A percentile compares a stretch with the other conserved stretches of the same genome.
Evolutionary conservation across 2,329 filamentous ascomycete species (phyloP).

Genomic region (Aureobasidium pullulans): DNA sequence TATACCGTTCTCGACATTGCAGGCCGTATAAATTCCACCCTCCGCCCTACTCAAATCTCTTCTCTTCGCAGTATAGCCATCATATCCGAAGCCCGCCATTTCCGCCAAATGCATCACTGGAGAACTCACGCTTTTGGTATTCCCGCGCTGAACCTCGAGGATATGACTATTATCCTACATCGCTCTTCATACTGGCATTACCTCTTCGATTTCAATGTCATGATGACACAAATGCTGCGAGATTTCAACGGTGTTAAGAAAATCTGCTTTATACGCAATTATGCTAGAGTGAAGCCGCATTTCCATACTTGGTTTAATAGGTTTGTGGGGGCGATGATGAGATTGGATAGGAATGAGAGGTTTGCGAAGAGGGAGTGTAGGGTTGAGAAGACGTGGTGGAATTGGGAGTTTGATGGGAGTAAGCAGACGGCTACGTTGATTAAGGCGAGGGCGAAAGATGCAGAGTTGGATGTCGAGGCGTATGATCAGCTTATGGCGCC

Average conservation of each 20-base stretch:
- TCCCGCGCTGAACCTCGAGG: slow-evolving; percentile 22
- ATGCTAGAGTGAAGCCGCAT: slow-evolving; percentile 28
- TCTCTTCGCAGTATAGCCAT: slow-evolving; percentile 28
- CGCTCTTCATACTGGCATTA: slow-evolving; percentile 28
- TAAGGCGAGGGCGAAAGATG: slow-evolving; percentile 22
- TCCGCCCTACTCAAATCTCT: slow-evolving; percentile 23
- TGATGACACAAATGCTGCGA: slow-evolving; percentile 29
- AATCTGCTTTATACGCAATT: slow-evolving; percentile 30
- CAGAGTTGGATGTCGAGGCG: slow-evolving; percentile 27
- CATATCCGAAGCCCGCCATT: slow-evolving; percentile 24
- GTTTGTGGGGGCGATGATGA: slow-evolving; percentile 33
- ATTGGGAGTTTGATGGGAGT: slow-evolving; percentile 27
- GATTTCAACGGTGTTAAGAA: slow-evolving; percentile 26
- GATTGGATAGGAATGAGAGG: slow-evolving; percentile 34
- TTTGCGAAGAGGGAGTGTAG: slow-evolving; percentile 28
- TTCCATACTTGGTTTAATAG: slow-evolving; percentile 33
- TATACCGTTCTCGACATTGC: slow-evolving; percentile 24
- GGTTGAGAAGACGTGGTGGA: slow-evolving; percentile 33
- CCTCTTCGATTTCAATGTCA: slow-evolving; percentile 27
- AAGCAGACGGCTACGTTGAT: slow-evolving; percentile 27
- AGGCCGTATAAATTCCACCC: slow-evolving; percentile 18
- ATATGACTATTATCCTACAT: slow-evolving; percentile 28
- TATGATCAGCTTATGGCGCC: slow-evolving; percentile 34
- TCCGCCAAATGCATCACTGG: slow-evolving; percentile 29
- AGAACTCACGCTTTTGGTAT: slow-evolving; percentile 26